A percentile compares a stretch with the other conserved stretches of the same genome.
phyloP scores from a whole-genome alignment of 805 yeast species.

The Limtongia smithiae region DNA sequence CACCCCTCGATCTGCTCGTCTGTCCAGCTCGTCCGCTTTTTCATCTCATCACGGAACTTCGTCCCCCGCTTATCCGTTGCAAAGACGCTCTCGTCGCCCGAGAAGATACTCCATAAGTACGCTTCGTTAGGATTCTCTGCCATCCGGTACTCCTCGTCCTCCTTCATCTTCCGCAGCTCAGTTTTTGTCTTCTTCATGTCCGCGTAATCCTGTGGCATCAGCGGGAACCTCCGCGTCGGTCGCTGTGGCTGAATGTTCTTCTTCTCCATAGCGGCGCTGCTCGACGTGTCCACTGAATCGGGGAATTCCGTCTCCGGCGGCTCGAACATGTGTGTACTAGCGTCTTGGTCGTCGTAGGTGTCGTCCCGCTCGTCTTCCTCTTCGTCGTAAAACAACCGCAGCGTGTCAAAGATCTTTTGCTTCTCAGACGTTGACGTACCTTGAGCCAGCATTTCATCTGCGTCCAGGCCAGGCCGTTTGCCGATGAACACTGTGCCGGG shows the following conservation, averaged over 20 bases:
- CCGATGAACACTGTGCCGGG: conserved; percentile 22
- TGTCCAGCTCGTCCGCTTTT: conserved; percentile 52
- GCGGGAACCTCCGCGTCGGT: too few species aligned
- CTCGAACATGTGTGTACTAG: conserved; percentile 22
- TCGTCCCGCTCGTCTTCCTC: conserved; percentile 31
- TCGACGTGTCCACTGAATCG: too few species aligned
- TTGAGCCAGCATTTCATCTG: conserved; percentile 16
- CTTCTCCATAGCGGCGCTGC: too few species aligned
- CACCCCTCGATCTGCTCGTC: conserved; percentile 94
- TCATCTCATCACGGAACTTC: conserved; percentile 31
- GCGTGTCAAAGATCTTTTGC: conserved; percentile 22
- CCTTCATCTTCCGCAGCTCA: conserved; percentile 15
- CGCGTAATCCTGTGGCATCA: too few species aligned
- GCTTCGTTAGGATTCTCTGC: conserved; percentile 44
- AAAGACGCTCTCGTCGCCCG: conserved; percentile 49
- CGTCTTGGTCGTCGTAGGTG: conserved; percentile 39
- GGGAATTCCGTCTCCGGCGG: conserved; percentile 6
- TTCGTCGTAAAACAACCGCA: conserved; percentile 26
- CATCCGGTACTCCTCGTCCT: conserved; percentile 37
- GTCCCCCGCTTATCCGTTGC: conserved; percentile 51
- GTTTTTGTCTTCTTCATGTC: background rate
- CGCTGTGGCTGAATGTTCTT: too few species aligned
- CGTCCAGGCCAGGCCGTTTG: conserved; percentile 5
- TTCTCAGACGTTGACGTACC: conserved; percentile 9
- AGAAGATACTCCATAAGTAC: conserved; percentile 54